Percentiles rank a stretch among this genome's conserved stretches.
These are phyloP conservation scores for Xylaria intraflava DNA, from an alignment of 495 filamentous ascomycete genomes.

Conservation along the genomic window DNA sequence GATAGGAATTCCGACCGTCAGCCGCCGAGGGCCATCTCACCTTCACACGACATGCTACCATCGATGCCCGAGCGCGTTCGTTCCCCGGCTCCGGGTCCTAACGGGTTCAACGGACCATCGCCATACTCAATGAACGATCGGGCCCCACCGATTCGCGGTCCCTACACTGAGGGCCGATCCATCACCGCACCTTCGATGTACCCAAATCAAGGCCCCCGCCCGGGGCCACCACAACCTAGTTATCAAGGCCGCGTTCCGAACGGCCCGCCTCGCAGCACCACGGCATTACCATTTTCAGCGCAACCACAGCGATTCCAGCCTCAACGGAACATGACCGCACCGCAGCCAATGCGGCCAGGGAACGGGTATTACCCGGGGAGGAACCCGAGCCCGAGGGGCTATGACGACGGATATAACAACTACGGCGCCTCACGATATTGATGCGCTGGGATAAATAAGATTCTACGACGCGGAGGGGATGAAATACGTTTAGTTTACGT, in stretches of 20 bases:
- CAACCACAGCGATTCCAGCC: constrained; percentile 31
- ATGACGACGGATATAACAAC: constrained; percentile 27
- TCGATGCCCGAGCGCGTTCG: constrained; percentile 25
- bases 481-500: too few relatives aligned
- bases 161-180: constrained; percentile 25
- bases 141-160: constrained; percentile 9
- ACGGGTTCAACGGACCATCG: constrained; percentile 16
- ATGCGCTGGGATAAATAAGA: neutral
- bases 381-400: constrained; percentile 12
- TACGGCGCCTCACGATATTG: constrained; percentile 30
- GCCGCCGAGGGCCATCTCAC: constrained; percentile 11
- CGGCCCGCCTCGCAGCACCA: constrained; percentile 32
- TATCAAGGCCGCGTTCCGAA: constrained; percentile 17
- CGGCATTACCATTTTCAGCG: constrained; percentile 28
- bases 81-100: constrained; percentile 22
- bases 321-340: constrained; percentile 47
- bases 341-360: constrained; percentile 30
- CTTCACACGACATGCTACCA: constrained; percentile 27
- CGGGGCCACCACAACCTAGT: constrained; percentile 14
- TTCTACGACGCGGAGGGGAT: too few relatives aligned
- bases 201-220: constrained; percentile 20
- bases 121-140: neutral
- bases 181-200: constrained; percentile 34
- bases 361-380: constrained; percentile 16
- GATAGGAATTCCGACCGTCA: constrained; percentile 39